A percentile compares a stretch with the other conserved stretches of the same genome.
Evolutionary conservation across 331 rosid genomes (phyloP).

Genomic region (Telfairia occidentalis): DNA sequence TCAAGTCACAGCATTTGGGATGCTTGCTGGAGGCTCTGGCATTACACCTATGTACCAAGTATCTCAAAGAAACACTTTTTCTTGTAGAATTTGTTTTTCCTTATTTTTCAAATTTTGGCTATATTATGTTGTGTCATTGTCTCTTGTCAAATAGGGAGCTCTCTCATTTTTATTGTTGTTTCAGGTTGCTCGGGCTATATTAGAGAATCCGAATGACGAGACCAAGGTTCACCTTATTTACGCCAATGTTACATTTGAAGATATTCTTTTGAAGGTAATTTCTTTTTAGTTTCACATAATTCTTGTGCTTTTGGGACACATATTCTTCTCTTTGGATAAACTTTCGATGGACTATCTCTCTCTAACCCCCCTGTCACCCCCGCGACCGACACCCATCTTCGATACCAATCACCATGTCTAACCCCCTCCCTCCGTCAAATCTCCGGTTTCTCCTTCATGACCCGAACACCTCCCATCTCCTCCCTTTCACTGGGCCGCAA

Average conservation of each 20-base stretch:
- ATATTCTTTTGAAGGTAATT: constrained; percentile 80
- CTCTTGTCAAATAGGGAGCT: not conserved
- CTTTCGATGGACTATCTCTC: too few species aligned
- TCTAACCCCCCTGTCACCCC: too few species aligned
- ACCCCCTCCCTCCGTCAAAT: too few species aligned
- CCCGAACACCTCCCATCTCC: too few species aligned
- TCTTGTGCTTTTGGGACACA: not conserved
- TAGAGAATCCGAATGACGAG: constrained; percentile 75
- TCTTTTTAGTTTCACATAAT: not conserved
- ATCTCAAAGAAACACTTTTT: constrained; percentile 11
- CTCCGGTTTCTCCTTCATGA: too few species aligned
- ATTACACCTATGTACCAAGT: constrained; percentile 99
- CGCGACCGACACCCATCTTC: too few species aligned
- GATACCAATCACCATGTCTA: too few species aligned
- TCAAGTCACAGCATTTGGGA: constrained; percentile 83
- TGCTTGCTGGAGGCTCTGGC: constrained; percentile 99
- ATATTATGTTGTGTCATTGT: not conserved
- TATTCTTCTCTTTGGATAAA: too few species aligned
- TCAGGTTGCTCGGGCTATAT: constrained; percentile 81
- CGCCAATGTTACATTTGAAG: constrained; percentile 75
- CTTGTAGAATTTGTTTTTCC: not conserved
- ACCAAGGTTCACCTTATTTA: constrained; percentile 89
- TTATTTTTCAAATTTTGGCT: not conserved
- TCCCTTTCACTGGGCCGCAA: too few species aligned
- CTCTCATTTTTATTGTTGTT: constrained; percentile 4